Conservation (phyloP, 2,329 filamentous ascomycete genomes). For the Arthroderma sp. region DNA sequence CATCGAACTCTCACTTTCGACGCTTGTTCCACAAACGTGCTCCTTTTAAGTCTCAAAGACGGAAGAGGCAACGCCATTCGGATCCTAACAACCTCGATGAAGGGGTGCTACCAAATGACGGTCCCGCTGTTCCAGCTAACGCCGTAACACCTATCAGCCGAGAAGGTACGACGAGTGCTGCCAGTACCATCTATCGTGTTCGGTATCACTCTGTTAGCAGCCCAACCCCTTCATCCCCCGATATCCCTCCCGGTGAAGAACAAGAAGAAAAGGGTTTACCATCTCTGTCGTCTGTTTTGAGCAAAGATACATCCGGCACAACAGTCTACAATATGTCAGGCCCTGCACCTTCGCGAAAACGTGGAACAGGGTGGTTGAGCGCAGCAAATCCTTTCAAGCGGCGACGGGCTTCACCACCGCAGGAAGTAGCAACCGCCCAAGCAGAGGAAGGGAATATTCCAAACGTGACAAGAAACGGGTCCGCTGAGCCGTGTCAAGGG, state of each 20-base stretch:
- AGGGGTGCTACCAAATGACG: constrained; percentile 7
- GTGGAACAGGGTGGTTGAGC: constrained; percentile 33
- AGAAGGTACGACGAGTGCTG: constrained; percentile 48
- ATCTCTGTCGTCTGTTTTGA: too few species aligned
- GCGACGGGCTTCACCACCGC: constrained; percentile 44
- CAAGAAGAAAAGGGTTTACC: too few species aligned
- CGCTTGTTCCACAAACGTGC: too few species aligned
- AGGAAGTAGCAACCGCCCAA: constrained; percentile 45
- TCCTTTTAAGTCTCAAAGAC: too few species aligned
- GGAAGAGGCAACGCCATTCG: neutral
- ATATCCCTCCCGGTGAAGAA: constrained; percentile 1
- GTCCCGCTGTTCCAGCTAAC: constrained; percentile 33
- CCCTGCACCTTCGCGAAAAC: constrained; percentile 19
- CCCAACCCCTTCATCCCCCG: constrained; percentile 30
- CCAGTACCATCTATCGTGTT: constrained; percentile 51
- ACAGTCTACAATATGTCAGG: constrained; percentile 20
- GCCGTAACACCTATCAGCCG: constrained; percentile 45
- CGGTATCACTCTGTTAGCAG: constrained; percentile 45
- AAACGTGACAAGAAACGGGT: constrained; percentile 11
- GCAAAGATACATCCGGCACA: too few species aligned
- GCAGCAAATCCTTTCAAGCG: constrained; percentile 46
- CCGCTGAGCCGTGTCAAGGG: constrained; percentile 31
- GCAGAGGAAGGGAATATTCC: constrained; percentile 22
- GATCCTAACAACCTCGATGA: constrained; percentile 9
- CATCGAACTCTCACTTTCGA: neutral